These are phyloP conservation scores for Pezicula carpinea DNA, from an alignment of 2,329 filamentous ascomycete genomes.

Conservation along the genomic window DNA sequence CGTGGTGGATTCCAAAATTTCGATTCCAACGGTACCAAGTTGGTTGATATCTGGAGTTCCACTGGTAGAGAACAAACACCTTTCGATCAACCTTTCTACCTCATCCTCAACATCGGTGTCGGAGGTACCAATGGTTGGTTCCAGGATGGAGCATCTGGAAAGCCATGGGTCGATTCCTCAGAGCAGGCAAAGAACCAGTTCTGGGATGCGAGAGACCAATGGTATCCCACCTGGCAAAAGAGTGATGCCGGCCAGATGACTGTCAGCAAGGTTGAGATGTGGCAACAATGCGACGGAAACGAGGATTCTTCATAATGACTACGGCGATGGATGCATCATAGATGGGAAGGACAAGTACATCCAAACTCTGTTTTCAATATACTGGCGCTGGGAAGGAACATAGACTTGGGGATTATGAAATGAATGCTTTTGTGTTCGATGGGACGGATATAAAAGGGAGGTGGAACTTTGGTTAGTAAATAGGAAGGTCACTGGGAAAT, in stretches of 20 bases:
- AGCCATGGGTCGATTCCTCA: constrained; percentile 74
- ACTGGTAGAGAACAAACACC: constrained; percentile 60
- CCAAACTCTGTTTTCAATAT: background rate
- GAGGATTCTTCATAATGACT: constrained; percentile 30
- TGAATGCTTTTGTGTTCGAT: too few species aligned
- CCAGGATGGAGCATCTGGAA: constrained; percentile 62
- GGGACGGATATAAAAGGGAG: too few species aligned
- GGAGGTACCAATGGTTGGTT: constrained; percentile 84
- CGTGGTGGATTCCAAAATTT: constrained; percentile 63
- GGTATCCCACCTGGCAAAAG: constrained; percentile 67
- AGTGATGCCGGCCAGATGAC: constrained; percentile 56
- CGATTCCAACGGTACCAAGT: constrained; percentile 59
- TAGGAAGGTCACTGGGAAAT: too few species aligned
- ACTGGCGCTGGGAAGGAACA: constrained; percentile 6
- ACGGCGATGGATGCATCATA: background rate
- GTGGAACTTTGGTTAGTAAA: too few species aligned
- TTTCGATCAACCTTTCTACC: constrained; percentile 72
- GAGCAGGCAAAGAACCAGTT: constrained; percentile 69
- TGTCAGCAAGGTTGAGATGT: constrained; percentile 65
- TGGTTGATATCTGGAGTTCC: constrained; percentile 59
- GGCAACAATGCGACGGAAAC: constrained; percentile 62
- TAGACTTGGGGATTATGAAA: too few species aligned
- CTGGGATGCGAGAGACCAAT: constrained; percentile 61
- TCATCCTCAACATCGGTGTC: constrained; percentile 72
- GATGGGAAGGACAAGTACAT: too few species aligned